Percentiles rank a stretch among this genome's conserved stretches.
Evolutionary conservation across 257 asterid genomes (phyloP).

Genomic region (Voacanga thouarsii): DNA sequence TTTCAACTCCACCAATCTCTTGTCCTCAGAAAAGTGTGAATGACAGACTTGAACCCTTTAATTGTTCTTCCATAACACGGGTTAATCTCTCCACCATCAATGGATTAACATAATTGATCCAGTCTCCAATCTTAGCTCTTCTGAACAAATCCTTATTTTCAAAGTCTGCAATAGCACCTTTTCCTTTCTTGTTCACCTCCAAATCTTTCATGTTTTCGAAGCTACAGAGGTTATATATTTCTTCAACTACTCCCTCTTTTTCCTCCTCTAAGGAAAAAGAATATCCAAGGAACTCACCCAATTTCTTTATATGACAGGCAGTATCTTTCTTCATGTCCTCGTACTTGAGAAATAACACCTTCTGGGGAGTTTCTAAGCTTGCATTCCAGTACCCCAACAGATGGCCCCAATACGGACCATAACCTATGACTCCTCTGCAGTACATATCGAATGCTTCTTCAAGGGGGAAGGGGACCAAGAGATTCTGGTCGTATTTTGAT

Average conservation of each 20-base stretch:
- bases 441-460: constrained; percentile 10
- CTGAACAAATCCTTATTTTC: constrained; percentile 2
- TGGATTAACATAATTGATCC: constrained; percentile 9
- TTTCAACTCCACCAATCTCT: too few species aligned
- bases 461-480: neutral
- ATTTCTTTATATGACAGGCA: neutral
- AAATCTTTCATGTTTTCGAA: constrained; percentile 10
- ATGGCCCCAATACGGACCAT: constrained; percentile 21
- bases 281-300: constrained; percentile 16
- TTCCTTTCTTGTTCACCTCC: constrained; percentile 21
- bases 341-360: constrained; percentile 17
- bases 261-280: constrained; percentile 25
- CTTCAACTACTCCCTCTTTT: constrained; percentile 5
- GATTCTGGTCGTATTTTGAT: neutral
- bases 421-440: constrained; percentile 3
- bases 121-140: constrained; percentile 20
- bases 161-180: neutral
- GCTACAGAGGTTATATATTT: constrained; percentile 16
- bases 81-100: constrained; percentile 7
- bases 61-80: neutral
- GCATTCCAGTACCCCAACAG: constrained; percentile 18
- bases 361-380: constrained; percentile 4
- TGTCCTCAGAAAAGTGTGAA: neutral
- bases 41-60: constrained; percentile 3
- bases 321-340: constrained; percentile 18